Evolutionary conservation across 1,139 yeast genomes (phyloP), one percentile per base, ranked within the genome.

Genomic region (Schwanniomyces etchellsii): DNA sequence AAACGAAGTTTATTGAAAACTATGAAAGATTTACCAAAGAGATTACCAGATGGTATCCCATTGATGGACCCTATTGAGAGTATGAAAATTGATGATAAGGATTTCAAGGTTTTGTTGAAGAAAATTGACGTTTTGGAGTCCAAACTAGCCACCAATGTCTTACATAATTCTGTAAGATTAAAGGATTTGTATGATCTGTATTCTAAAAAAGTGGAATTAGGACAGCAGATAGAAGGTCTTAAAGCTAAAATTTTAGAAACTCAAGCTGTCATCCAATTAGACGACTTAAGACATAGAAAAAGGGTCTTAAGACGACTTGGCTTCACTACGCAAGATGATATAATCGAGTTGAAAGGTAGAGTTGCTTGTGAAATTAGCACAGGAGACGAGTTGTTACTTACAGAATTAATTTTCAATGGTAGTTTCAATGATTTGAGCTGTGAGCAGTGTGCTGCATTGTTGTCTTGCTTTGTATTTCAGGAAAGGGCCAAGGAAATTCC

Each of bases 381-480:
- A 16, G 98, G 98, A 36, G 96, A 88, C 55, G 96, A 88, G 57
- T 64, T 91, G 35, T 56, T 91, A 40, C 63, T 91, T 30, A 89
- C 97, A 0, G 98, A 93, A 54, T 66, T 91, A 45, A 83, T 93
- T 24, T 91, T 91, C 68, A 86, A 88, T 50, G 98, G 98, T 70
- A 83, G 83, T 23, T 91, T 91, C 60, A 88, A 81, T 46, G 95
- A 86, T 30, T 64, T 93, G 39, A 69, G 77, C 3, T 81, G 95
- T 3, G 95, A 85, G 47, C 96, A 88, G 53, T 79, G 94, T 55
- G 96, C 96, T 5, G 88, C 96, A 0, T 60, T 93, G 31, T 61
- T 93, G 32, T 86, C 96, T 23, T 86, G 96, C 56, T 91, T 91
- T 61, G 97, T 93, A 3, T 93, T 91, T 72, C 96, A 91, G 55